These are phyloP conservation scores for Arthroderma uncinatum DNA, from an alignment of 2,329 filamentous ascomycete genomes.

Conservation along the genomic window DNA sequence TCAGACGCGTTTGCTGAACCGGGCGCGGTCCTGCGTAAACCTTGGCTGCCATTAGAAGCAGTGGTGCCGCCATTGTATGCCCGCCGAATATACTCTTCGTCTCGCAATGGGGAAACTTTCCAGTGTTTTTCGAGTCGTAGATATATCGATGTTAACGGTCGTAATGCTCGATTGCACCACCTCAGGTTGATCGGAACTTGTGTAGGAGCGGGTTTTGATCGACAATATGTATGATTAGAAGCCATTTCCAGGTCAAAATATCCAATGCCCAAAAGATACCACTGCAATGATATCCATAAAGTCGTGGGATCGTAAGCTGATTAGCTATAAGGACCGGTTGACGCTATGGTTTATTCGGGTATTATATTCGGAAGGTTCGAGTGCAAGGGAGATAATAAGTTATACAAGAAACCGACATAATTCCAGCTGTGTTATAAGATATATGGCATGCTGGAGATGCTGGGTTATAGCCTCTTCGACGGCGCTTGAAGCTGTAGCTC, in stretches of 20 bases:
- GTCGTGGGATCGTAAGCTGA: background rate
- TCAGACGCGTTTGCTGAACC: constrained; percentile 13
- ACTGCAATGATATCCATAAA: background rate
- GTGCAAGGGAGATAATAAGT: background rate
- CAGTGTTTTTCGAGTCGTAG: constrained; percentile 33
- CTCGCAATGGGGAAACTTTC: constrained; percentile 22
- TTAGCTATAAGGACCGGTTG: background rate
- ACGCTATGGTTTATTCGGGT: background rate
- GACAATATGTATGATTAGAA: constrained; percentile 9
- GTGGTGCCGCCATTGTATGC: constrained; percentile 2
- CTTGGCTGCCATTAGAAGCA: background rate
- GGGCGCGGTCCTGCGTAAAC: constrained; percentile 11
- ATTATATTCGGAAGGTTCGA: background rate
- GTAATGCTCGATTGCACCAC: constrained; percentile 36
- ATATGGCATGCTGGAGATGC: background rate
- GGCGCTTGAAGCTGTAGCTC: background rate
- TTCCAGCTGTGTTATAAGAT: background rate
- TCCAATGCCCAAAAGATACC: background rate
- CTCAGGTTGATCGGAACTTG: constrained; percentile 30
- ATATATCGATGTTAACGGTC: constrained; percentile 32
- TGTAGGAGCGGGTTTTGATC: constrained; percentile 12
- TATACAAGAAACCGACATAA: background rate
- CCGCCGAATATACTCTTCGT: constrained; percentile 15
- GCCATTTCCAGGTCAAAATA: constrained; percentile 4
- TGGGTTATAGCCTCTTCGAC: background rate